These are phyloP conservation scores for Thalassiosira mediterranea DNA, from an alignment of 352 stramenopile species.

Conservation along the genomic window DNA sequence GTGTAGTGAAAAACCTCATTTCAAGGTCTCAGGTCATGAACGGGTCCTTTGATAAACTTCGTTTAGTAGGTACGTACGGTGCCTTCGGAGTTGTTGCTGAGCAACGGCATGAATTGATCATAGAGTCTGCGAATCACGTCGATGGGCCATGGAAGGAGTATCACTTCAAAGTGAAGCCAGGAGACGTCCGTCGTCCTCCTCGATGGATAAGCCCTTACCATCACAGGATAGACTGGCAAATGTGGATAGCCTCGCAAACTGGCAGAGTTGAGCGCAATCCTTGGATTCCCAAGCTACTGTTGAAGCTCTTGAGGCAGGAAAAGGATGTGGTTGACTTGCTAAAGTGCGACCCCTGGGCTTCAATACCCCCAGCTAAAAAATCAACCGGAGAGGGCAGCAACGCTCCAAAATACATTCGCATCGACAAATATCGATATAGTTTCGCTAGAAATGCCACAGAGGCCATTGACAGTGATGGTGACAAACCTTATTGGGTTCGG, in stretches of 20 bases:
- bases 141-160: conserved; percentile 70
- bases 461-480: conserved; percentile 1
- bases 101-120: conserved; percentile 69
- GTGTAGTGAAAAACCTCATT: conserved; percentile 78
- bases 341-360: conserved; percentile 53
- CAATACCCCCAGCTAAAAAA: no score
- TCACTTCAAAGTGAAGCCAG: conserved; percentile 82
- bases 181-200: conserved; percentile 59
- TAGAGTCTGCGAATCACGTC: conserved; percentile 46
- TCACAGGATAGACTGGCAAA: conserved; percentile 82
- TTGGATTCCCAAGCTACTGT: conserved; percentile 61
- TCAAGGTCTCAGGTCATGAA: conserved; percentile 81
- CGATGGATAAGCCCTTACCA: conserved; percentile 80
- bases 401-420: conserved; percentile 61
- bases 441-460: conserved; percentile 38
- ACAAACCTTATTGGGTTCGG: conserved; percentile 61
- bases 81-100: conserved; percentile 79
- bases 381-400: no score
- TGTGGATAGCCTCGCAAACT: conserved; percentile 63
- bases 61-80: conserved; percentile 82
- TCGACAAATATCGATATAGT: conserved; percentile 68
- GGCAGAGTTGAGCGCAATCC: conserved; percentile 53
- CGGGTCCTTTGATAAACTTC: conserved; percentile 76
- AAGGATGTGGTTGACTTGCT: conserved; percentile 61
- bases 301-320: conserved; percentile 64